These are phyloP conservation scores for Cochliopodium minus DNA, from an alignment of 208 protist genomes.

Conservation along the genomic window DNA sequence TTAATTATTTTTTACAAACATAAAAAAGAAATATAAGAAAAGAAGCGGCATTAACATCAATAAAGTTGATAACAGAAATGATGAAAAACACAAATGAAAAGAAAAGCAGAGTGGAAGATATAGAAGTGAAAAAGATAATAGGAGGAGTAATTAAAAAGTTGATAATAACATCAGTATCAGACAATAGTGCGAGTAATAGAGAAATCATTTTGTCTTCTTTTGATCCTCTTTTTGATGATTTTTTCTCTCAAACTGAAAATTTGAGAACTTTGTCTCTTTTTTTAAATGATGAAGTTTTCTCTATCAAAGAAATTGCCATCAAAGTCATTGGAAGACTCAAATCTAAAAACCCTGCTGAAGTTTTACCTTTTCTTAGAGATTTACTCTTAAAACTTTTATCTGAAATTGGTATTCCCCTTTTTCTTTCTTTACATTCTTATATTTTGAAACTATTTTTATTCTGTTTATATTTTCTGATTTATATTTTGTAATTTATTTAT, in stretches of 20 bases:
- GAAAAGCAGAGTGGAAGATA: too few relatives aligned
- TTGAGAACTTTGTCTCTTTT: slow-evolving; percentile 57
- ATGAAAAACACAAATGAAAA: too few relatives aligned
- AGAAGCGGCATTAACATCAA: too few relatives aligned
- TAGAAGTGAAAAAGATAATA: too few relatives aligned
- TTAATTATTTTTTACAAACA: too few relatives aligned
- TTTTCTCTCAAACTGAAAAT: slow-evolving; percentile 53
- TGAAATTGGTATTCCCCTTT: slow-evolving; percentile 36
- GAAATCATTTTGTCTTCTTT: slow-evolving; percentile 1
- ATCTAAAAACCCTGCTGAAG: slow-evolving; percentile 45
- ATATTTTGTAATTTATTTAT: slow-evolving; percentile 6
- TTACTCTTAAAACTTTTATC: slow-evolving; percentile 61
- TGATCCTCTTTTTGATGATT: slow-evolving; percentile 41
- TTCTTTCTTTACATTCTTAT: background rate
- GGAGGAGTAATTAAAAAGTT: too few relatives aligned
- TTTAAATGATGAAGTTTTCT: slow-evolving; percentile 64
- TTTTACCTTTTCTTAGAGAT: slow-evolving; percentile 58
- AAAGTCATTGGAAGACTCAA: slow-evolving; percentile 53
- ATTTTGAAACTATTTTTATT: background rate
- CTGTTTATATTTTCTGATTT: slow-evolving; percentile 14
- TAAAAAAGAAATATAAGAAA: too few relatives aligned
- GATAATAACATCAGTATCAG: too few relatives aligned
- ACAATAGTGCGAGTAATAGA: slow-evolving; percentile 1
- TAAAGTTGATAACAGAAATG: too few relatives aligned
- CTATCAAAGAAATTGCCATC: slow-evolving; percentile 47